Conservation (phyloP, 108 stramenopile species). For the Nannochloropsis granulata region DNA sequence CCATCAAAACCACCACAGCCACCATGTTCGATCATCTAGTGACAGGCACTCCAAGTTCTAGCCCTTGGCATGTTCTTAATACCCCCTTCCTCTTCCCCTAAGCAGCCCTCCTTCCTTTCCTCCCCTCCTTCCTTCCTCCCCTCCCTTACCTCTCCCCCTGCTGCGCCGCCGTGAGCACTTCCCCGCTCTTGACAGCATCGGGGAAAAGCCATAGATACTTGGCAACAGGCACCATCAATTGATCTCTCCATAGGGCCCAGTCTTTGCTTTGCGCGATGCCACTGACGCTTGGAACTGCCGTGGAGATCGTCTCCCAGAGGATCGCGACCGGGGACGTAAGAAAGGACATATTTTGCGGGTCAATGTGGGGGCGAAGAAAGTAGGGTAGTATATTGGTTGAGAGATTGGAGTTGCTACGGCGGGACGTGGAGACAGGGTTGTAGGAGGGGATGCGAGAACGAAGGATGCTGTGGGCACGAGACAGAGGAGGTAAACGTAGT, state of each 20-base stretch:
- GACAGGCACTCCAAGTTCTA: no score
- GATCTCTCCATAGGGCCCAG: background rate
- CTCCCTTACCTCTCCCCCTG: background rate
- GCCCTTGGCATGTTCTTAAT: no score
- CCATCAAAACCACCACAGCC: no score
- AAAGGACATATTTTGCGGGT: background rate
- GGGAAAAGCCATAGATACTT: background rate
- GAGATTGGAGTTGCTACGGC: no score
- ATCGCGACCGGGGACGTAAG: background rate
- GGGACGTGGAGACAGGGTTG: no score
- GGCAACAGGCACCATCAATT: background rate
- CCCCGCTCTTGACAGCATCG: background rate
- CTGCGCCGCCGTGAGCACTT: background rate
- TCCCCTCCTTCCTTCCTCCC: background rate
- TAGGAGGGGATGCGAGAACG: no score
- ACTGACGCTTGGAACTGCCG: background rate
- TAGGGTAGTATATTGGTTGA: no score
- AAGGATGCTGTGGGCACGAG: no score
- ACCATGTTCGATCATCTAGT: no score
- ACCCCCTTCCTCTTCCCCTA: background rate
- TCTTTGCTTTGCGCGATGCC: background rate
- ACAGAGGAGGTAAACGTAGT: no score
- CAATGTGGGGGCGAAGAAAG: no score
- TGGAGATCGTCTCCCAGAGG: background rate
- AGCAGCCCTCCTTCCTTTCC: background rate